Evolutionary conservation across 2,329 filamentous ascomycete species (phyloP).

Genomic region (Metarhizium anisopliae): DNA sequence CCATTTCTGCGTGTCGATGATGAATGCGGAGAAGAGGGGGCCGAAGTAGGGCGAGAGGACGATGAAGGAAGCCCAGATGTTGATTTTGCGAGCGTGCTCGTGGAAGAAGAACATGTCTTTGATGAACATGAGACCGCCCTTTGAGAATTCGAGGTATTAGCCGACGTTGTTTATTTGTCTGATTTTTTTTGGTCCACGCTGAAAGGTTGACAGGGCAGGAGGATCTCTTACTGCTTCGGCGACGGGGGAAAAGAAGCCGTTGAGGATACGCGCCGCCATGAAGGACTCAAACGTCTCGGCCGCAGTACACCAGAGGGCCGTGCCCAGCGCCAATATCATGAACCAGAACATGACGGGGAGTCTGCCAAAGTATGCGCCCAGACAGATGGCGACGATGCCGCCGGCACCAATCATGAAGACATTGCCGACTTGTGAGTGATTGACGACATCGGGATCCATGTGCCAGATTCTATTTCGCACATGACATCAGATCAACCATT

Average conservation of each 20-base stretch:
- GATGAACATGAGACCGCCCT: conserved; percentile 41
- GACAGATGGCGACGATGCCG: not conserved
- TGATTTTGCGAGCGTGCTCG: conserved; percentile 41
- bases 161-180: too few species aligned
- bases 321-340: conserved; percentile 25
- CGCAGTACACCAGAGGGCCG: conserved; percentile 28
- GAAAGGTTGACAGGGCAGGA: not conserved
- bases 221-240: not conserved
- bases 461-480: not conserved
- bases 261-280: conserved; percentile 25
- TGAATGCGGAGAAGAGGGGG: conserved; percentile 37
- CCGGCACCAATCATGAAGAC: not conserved
- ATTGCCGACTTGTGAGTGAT: not conserved
- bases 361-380: conserved; percentile 19
- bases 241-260: conserved; percentile 37
- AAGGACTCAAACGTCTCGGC: conserved; percentile 34
- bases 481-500: not conserved
- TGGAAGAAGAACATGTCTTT: conserved; percentile 55
- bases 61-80: conserved; percentile 35
- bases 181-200: too few species aligned
- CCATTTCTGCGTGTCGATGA: conserved; percentile 36
- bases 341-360: conserved; percentile 30
- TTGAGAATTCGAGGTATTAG: conserved; percentile 16
- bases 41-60: conserved; percentile 35
- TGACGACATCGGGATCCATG: not conserved